A percentile compares a stretch with the other conserved stretches of the same genome.
These are phyloP conservation scores for Podaxis sp. DNA, from an alignment of 768 basidiomycete species.

Conservation along the genomic window DNA sequence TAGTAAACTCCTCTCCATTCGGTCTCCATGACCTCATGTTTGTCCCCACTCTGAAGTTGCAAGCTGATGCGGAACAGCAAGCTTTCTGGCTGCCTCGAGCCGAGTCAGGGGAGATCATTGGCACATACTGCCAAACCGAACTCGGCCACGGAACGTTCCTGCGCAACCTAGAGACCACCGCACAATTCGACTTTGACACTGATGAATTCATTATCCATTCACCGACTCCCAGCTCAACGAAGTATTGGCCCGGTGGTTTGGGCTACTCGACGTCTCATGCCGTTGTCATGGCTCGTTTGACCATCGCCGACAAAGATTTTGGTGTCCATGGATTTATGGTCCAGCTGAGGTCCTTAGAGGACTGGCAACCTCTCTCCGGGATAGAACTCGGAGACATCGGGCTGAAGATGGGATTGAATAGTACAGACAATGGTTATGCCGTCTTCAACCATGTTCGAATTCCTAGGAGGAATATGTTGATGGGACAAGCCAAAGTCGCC, in stretches of 20 bases:
- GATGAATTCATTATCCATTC: slow-evolving; percentile 28
- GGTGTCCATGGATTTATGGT: slow-evolving; percentile 27
- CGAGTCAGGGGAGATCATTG: slow-evolving; percentile 23
- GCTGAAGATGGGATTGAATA: slow-evolving; percentile 23
- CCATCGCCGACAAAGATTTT: slow-evolving; percentile 19
- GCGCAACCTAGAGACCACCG: slow-evolving; percentile 27
- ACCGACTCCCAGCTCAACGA: slow-evolving; percentile 24
- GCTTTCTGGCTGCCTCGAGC: slow-evolving; percentile 25
- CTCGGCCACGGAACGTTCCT: slow-evolving; percentile 29
- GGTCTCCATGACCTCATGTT: slow-evolving; percentile 27
- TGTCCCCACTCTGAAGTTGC: slow-evolving; percentile 23
- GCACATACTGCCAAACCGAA: slow-evolving; percentile 28
- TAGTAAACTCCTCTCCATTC: slow-evolving; percentile 26
- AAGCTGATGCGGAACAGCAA: slow-evolving; percentile 24
- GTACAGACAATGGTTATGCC: slow-evolving; percentile 27
- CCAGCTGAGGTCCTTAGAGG: slow-evolving; percentile 25
- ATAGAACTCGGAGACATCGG: slow-evolving; percentile 29
- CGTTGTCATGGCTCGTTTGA: slow-evolving; percentile 26
- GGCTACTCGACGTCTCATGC: slow-evolving; percentile 26
- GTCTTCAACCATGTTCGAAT: slow-evolving; percentile 24
- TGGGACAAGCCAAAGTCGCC: slow-evolving; percentile 21
- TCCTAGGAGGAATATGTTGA: slow-evolving; percentile 24
- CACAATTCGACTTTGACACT: slow-evolving; percentile 23
- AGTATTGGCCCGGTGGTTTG: slow-evolving; percentile 27
- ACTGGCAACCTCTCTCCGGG: slow-evolving; percentile 23